Percentiles rank a stretch among this genome's conserved stretches.
These are phyloP conservation scores for Daldinia bambusicola DNA, from an alignment of 495 filamentous ascomycete species.

Conservation along the genomic window DNA sequence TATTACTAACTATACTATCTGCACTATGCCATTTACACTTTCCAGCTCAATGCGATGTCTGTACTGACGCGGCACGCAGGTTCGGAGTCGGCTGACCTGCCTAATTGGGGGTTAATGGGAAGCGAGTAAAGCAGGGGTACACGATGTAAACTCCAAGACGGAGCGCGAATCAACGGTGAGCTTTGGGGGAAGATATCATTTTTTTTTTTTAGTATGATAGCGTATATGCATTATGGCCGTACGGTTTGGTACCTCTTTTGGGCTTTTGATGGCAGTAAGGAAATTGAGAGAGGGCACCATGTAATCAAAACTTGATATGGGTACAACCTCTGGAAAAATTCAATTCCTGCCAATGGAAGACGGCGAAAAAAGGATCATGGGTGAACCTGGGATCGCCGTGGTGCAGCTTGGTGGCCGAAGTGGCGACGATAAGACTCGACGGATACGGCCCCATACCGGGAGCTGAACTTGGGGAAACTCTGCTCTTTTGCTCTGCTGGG, in stretches of 20 bases:
- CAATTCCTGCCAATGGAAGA: background rate
- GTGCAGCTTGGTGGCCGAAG: constrained; percentile 10
- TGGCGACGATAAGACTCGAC: constrained; percentile 12
- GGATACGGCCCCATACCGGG: constrained; percentile 32
- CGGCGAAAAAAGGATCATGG: background rate
- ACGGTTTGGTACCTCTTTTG: background rate
- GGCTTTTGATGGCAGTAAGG: background rate
- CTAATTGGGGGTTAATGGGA: constrained; percentile 34
- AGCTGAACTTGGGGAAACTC: background rate
- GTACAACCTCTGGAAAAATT: constrained; percentile 27
- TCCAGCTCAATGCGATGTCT: constrained; percentile 4
- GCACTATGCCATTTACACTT: constrained; percentile 7
- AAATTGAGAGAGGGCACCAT: background rate
- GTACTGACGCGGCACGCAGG: constrained; percentile 8
- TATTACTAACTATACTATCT: background rate
- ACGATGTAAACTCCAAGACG: constrained; percentile 22
- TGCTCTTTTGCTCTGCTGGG: constrained; percentile 2
- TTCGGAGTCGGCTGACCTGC: constrained; percentile 24
- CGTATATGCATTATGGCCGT: constrained; percentile 4
- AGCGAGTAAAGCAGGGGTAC: constrained; percentile 36
- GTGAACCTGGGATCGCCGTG: constrained; percentile 1
- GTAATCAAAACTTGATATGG: constrained; percentile 7
- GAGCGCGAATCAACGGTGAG: constrained; percentile 28
- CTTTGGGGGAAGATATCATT: background rate
- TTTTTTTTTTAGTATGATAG: constrained; percentile 11